Evolutionary conservation across 2,329 filamentous ascomycete genomes (phyloP).

Genomic region (Trichoderma aggressivum): DNA sequence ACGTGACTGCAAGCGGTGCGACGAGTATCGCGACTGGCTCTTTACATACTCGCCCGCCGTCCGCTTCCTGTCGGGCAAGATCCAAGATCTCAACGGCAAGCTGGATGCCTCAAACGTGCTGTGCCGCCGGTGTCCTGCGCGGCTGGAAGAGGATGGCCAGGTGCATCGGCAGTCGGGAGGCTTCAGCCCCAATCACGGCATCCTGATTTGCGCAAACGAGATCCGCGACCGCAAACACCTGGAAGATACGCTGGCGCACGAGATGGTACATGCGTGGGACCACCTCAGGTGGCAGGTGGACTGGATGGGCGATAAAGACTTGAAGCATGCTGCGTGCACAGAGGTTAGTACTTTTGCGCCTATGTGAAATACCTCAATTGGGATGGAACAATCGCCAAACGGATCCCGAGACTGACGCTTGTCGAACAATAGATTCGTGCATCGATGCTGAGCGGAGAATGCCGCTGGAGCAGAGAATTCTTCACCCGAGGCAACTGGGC

Average conservation of each 20-base stretch:
- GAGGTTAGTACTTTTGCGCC: constrained; percentile 57
- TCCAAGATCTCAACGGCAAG: constrained; percentile 72
- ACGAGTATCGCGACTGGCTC: constrained; percentile 78
- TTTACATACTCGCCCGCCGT: constrained; percentile 82
- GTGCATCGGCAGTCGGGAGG: constrained; percentile 70
- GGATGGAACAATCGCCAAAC: not conserved
- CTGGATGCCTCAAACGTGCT: constrained; percentile 73
- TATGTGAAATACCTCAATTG: not conserved
- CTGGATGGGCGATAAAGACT: constrained; percentile 63
- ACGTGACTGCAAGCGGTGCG: constrained; percentile 75
- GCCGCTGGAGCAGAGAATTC: constrained; percentile 82
- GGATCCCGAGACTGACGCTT: not conserved
- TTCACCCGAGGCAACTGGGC: constrained; percentile 82
- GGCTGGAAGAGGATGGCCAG: constrained; percentile 54
- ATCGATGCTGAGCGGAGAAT: constrained; percentile 89
- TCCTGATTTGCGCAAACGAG: constrained; percentile 89
- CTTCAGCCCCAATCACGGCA: constrained; percentile 82
- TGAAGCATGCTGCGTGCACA: constrained; percentile 89
- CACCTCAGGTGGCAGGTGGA: constrained; percentile 89
- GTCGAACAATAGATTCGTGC: constrained; percentile 68
- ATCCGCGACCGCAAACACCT: constrained; percentile 74
- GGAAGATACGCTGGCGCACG: constrained; percentile 92
- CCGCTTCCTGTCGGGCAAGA: constrained; percentile 80
- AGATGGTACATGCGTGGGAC: constrained; percentile 98
- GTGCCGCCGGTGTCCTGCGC: constrained; percentile 72